Base-by-base conservation (phyloP, 202 grass and related monocot species). In the Eragrostis tef region DNA sequence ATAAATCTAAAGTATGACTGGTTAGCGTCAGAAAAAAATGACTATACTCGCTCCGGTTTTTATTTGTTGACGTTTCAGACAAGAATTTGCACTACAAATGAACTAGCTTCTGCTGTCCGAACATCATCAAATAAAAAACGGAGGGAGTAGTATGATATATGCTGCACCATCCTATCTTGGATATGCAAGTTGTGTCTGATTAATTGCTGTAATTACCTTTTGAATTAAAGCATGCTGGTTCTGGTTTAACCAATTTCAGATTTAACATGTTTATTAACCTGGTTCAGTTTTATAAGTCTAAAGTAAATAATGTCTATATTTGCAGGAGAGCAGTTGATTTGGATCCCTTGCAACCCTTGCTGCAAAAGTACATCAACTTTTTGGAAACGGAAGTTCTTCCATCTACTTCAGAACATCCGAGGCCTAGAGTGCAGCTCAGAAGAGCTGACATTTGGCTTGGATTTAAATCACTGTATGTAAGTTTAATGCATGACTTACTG, bases 401-500 rank as follows among this genome's bases (percentile, higher is more conserved):
- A 69, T 89, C 92, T 75, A 88, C 70, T 70, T 79, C 67, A 61
- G 88, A 94, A 62, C 68, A 78, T 79, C 81, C 47, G 29, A 94
- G 95, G 62, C 88, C 90, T 69, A 94, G 95, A 85, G 82, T 93
- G 82, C 95, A 90, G 73, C 95, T 94, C 48, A 87, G 93, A 89
- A 86, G 92, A 80, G 64, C 83, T 0, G 88, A 98, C 80, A 81
- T 98, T 83, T 98, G 95, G 95, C 92, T 94, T 82, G 95, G 95
- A 89, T 93, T 98, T 88, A 98, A 98, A 88, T 92, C 92, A 94
- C 67, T 98, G 95, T 98, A 98, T 91, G 95, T 91, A 84, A 88
- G 73, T 93, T 74, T 87, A 72, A 80, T 65, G 91, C 31, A 78
- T 74, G 50, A 63, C 39, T 77, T 67, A 57, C 42, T 74, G 34